Percentiles rank a stretch among this genome's conserved stretches.
Conservation (phyloP, 164 flowering plant species). For the Cinnamomum micranthum region DNA sequence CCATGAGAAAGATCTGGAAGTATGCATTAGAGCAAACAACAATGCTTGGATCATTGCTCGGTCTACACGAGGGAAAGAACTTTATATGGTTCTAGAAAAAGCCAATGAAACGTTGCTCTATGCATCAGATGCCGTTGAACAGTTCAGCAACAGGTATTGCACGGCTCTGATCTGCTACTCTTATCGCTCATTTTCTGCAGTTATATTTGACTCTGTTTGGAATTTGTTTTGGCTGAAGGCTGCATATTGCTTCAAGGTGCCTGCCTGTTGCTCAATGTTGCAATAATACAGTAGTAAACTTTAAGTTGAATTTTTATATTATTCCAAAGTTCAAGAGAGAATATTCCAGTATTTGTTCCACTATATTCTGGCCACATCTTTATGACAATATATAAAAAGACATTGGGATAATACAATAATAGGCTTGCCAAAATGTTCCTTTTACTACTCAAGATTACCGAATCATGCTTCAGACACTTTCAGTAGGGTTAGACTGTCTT, state of each 20-base stretch:
- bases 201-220: not conserved
- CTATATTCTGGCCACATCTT: too few relatives aligned
- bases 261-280: not conserved
- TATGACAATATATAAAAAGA: too few relatives aligned
- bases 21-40: slow-evolving; percentile 82
- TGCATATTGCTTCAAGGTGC: not conserved
- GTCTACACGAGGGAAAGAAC: slow-evolving; percentile 75
- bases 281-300: not conserved
- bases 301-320: not conserved
- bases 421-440: not conserved
- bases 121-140: slow-evolving; percentile 86
- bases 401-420: not conserved
- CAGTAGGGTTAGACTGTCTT: not conserved
- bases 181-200: not conserved
- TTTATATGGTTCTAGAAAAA: slow-evolving; percentile 91
- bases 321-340: not conserved
- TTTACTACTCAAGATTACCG: not conserved
- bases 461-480: not conserved
- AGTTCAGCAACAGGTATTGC: slow-evolving; percentile 82
- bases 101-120: slow-evolving; percentile 89
- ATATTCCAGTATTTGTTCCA: too few relatives aligned
- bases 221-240: not conserved
- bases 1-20: slow-evolving; percentile 72
- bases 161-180: not conserved
- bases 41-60: slow-evolving; percentile 92